phyloP scores from a whole-genome alignment of 371 early-diverging fungal species.

The Fennellomyces sp. region DNA sequence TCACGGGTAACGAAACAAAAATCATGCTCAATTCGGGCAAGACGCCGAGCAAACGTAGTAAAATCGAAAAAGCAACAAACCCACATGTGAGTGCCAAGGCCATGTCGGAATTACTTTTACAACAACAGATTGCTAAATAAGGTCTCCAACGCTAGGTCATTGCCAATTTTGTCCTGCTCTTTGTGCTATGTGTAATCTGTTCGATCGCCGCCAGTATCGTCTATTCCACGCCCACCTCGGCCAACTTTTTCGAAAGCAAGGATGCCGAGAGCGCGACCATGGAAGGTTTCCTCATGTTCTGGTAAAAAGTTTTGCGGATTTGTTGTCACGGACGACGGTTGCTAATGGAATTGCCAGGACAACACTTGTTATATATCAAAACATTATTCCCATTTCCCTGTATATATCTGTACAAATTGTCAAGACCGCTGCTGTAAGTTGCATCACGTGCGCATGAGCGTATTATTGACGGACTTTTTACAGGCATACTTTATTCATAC shows the following conservation, averaged over 20 bases:
- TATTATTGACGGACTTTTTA: too few species aligned
- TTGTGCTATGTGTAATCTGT: slow-evolving; percentile 67
- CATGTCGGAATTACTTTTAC: not conserved
- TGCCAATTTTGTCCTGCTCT: slow-evolving; percentile 45
- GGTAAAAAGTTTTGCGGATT: slow-evolving; percentile 33
- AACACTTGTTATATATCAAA: slow-evolving; percentile 53
- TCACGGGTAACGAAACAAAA: slow-evolving; percentile 91
- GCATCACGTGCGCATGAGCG: too few species aligned
- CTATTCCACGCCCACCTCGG: slow-evolving; percentile 28
- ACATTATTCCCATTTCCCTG: slow-evolving; percentile 87
- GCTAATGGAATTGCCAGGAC: slow-evolving; percentile 42
- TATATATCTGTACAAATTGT: slow-evolving; percentile 96
- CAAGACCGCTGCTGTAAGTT: slow-evolving; percentile 66
- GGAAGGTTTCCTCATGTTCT: slow-evolving; percentile 58
- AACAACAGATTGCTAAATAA: not conserved
- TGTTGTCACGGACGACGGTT: too few species aligned
- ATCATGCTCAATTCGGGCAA: slow-evolving; percentile 89
- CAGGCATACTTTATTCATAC: slow-evolving; percentile 82
- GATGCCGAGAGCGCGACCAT: slow-evolving; percentile 46
- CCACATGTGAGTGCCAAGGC: slow-evolving; percentile 69
- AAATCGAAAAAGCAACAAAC: slow-evolving; percentile 95
- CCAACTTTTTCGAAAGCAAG: slow-evolving; percentile 34
- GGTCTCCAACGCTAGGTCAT: slow-evolving; percentile 37
- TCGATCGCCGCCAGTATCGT: slow-evolving; percentile 66
- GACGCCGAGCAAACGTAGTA: slow-evolving; percentile 93